Percentiles rank a stretch among this genome's conserved stretches.
phyloP scores from a whole-genome alignment of 495 filamentous ascomycete genomes.

The Trichoderma asperelloides region DNA sequence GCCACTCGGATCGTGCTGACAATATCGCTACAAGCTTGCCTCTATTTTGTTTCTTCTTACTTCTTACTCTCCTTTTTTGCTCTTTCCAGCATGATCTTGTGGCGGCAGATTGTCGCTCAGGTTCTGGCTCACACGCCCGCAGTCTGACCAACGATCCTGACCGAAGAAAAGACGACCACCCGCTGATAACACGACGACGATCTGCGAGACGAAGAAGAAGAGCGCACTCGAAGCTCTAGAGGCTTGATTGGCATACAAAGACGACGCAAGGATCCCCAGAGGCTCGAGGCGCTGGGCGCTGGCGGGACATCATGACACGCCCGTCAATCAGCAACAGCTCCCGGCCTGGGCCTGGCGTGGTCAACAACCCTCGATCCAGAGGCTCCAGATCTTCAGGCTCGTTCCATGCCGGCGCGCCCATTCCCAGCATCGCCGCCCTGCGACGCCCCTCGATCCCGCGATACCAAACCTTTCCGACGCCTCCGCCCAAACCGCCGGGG shows the following conservation, averaged over 20 bases:
- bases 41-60: too few relatives aligned
- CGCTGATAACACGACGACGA: too few relatives aligned
- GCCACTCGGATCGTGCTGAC: not conserved
- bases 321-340: not conserved
- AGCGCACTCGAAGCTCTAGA: not conserved
- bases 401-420: slow-evolving; percentile 41
- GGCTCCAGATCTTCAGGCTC: slow-evolving; percentile 25
- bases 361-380: not conserved
- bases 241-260: not conserved
- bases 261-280: not conserved
- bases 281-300: not conserved
- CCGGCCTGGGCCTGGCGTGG: not conserved
- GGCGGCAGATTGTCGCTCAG: slow-evolving; percentile 7
- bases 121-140: slow-evolving; percentile 8
- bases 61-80: not conserved
- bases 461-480: slow-evolving; percentile 93
- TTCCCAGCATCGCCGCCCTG: slow-evolving; percentile 22
- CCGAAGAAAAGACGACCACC: not conserved
- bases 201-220: not conserved
- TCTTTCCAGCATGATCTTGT: slow-evolving; percentile 2
- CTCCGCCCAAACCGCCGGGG: slow-evolving; percentile 61
- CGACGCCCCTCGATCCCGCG: slow-evolving; percentile 62
- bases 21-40: not conserved
- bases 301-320: not conserved
- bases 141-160: not conserved